These are phyloP conservation scores for Aphanomyces euteiches DNA, from an alignment of 352 stramenopile genomes.

Conservation along the genomic window DNA sequence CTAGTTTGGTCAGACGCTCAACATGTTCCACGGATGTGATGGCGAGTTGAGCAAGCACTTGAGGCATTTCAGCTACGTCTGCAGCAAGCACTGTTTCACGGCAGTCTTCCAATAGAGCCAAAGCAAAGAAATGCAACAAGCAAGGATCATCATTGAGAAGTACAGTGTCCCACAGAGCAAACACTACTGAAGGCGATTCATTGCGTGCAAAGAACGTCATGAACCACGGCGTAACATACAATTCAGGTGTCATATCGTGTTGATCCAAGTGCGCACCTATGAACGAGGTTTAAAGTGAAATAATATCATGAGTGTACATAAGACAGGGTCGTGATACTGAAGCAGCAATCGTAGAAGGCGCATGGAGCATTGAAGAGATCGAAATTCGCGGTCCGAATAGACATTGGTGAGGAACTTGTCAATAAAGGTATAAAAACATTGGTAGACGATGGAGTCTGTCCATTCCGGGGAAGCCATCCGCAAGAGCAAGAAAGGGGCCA, in stretches of 20 bases:
- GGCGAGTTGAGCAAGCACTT: slow-evolving; percentile 72
- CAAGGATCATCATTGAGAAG: slow-evolving; percentile 85
- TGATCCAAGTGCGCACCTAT: slow-evolving; percentile 75
- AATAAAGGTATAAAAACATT: slow-evolving; percentile 88
- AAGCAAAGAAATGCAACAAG: slow-evolving; percentile 86
- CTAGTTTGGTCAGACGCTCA: slow-evolving; percentile 50
- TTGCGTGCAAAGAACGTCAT: slow-evolving; percentile 91
- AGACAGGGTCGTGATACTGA: slow-evolving; percentile 87
- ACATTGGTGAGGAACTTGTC: slow-evolving; percentile 84
- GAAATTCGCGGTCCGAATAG: slow-evolving; percentile 87
- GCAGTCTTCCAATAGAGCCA: slow-evolving; percentile 67
- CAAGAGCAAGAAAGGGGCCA: slow-evolving; percentile 88
- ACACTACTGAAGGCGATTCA: slow-evolving; percentile 64
- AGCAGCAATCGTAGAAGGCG: slow-evolving; percentile 88
- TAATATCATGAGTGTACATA: slow-evolving; percentile 45
- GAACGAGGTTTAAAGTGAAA: neutral
- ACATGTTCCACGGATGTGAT: slow-evolving; percentile 56
- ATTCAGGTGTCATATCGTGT: slow-evolving; percentile 88
- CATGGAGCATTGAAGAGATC: slow-evolving; percentile 89
- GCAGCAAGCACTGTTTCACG: slow-evolving; percentile 54
- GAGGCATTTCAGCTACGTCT: slow-evolving; percentile 73
- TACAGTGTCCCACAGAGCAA: slow-evolving; percentile 90
- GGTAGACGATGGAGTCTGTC: slow-evolving; percentile 69
- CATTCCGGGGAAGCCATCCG: slow-evolving; percentile 39
- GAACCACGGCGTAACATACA: slow-evolving; percentile 93